Base-by-base conservation (phyloP, 495 filamentous ascomycete species). In the Stereocaulon alpinum region DNA sequence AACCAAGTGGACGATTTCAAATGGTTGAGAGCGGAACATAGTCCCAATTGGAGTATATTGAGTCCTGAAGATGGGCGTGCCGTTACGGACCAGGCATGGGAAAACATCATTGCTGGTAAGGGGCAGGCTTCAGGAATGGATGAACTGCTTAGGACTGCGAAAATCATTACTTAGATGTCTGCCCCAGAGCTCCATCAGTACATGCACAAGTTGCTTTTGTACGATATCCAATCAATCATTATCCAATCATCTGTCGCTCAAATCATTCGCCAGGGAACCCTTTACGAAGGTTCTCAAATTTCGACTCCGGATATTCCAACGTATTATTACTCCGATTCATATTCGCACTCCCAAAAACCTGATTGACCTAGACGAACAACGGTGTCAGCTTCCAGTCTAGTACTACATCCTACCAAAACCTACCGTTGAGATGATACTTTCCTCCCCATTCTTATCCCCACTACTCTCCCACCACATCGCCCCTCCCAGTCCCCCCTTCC, bases 1-100 rank as follows among this genome's bases (percentile, higher is more conserved):
- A 81, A 88, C 64, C 82, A 94, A 66, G 85, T 98, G 15, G 88
- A 96, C 66, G 93, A 98, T 66, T 98, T 98, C 76, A 93, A 95
- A 71, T 97, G 94, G 94, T 78, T 96, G 61, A 94, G 90, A 70
- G 74, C 79, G 12, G 87, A 86, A 49, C 83, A 81, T 18, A 96
- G 88, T 64, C 93, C 93, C 1, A 91, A 98, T 69, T 98, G 92
- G 90, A 81, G 76, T 48, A 67, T 91, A 11, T 59, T 96, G 43
- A 73, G 78, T 17, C 77, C 78, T 47, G 76, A 75, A 20, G 74
- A 86, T 40, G 20, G 27, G 27, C 18, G 30, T 30, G 59, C 40
- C 10, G 41, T 61, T 11, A n/a, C 27, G 20, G 27, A 24, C 15
- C 47, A 57, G 40, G 29, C 18, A 18, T 64, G 52, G 58, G 18